phyloP scores from a whole-genome alignment of 139 green algal genomes.

The Pleodorina starrii region DNA sequence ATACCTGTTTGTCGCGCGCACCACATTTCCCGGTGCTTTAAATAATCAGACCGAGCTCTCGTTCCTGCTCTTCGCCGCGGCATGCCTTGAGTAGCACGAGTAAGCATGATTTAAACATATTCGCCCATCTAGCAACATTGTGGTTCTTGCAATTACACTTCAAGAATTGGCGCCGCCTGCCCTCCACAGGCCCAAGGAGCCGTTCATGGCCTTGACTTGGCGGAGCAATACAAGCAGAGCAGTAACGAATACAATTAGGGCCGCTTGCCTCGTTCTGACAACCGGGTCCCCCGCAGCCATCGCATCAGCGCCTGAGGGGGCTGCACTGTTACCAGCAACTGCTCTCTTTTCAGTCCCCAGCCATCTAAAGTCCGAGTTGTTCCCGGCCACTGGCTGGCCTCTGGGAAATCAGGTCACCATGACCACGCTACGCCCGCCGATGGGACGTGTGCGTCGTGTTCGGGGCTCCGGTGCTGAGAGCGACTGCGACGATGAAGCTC shows the following conservation, averaged over 20 bases:
- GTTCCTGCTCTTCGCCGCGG: no score
- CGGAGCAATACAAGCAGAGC: not conserved
- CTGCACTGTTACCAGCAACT: not conserved
- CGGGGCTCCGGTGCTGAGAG: not conserved
- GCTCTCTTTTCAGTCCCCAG: not conserved
- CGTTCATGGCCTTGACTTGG: slow-evolving; percentile 28
- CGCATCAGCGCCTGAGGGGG: not conserved
- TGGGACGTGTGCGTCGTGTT: not conserved
- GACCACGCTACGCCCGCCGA: not conserved
- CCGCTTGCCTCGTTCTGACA: not conserved
- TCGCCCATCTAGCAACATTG: not conserved
- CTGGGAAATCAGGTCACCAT: not conserved
- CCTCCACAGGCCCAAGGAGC: not conserved
- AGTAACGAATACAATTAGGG: no score
- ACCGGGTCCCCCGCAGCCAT: not conserved
- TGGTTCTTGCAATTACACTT: no score
- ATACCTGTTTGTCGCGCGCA: no score
- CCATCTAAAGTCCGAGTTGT: no score
- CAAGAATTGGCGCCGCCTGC: slow-evolving; percentile 27
- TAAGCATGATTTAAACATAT: no score
- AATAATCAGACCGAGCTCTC: no score
- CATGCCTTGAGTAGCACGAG: no score
- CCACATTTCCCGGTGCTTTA: no score
- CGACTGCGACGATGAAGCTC: not conserved
- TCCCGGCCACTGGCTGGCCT: not conserved